phyloP scores from a whole-genome alignment of 73 alveolate genomes.

The Uronychia binucleata region DNA sequence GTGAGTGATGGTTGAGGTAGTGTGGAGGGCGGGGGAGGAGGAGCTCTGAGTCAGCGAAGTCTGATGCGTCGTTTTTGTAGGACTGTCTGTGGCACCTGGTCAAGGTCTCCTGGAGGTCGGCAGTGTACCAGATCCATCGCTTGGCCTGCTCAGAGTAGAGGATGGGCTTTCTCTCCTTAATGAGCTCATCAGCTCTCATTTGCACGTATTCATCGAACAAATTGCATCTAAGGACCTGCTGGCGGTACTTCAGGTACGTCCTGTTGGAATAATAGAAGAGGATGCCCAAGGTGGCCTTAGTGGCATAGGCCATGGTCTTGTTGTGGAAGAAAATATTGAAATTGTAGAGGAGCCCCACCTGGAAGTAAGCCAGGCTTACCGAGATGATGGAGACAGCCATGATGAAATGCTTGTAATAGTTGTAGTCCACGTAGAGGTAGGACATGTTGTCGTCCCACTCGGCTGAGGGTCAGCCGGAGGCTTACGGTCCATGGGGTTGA shows the following conservation, averaged over 20 bases:
- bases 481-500: conserved; percentile 75
- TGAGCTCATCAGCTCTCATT: conserved; percentile 86
- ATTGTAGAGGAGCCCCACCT: conserved; percentile 57
- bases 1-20: no score
- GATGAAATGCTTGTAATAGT: conserved; percentile 36
- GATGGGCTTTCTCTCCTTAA: conserved; percentile 75
- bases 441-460: conserved; percentile 94
- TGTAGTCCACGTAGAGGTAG: conserved; percentile 71
- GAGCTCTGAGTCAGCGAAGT: conserved; percentile 83
- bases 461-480: conserved; percentile 34
- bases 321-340: conserved; percentile 66
- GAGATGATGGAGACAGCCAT: neutral
- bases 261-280: conserved; percentile 45
- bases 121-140: conserved; percentile 85
- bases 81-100: conserved; percentile 88
- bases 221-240: conserved; percentile 80
- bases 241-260: conserved; percentile 66
- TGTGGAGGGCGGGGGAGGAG: no score
- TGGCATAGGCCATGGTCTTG: conserved; percentile 55
- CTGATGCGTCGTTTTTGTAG: conserved; percentile 82
- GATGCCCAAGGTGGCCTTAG: conserved; percentile 52
- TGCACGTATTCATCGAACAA: conserved; percentile 85
- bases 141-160: conserved; percentile 71
- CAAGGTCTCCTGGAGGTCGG: conserved; percentile 80
- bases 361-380: neutral